Base-by-base conservation (phyloP, 176 grass and related monocot genomes). In the Oryza brachyantha region DNA sequence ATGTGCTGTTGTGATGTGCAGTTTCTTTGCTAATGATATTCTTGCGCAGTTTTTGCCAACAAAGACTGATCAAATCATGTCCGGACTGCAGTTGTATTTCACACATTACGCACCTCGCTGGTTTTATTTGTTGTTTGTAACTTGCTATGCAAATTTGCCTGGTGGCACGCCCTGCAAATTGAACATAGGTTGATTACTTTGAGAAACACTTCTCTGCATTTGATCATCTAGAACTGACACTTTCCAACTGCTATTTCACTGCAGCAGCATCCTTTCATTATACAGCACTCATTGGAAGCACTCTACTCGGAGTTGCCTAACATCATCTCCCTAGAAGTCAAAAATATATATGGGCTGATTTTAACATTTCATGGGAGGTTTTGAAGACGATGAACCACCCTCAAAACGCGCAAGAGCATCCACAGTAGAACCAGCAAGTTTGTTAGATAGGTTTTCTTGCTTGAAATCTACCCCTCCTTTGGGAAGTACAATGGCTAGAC, bases 341-440 rank as follows among this genome's bases (percentile, higher is more conserved):
- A 81, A 82, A 29, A 70, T 85, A 90, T 90, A 85, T 93, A 90
- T 97, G 88, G 91, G 78, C 84, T 97, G 91, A 97, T 83, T 83
- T 64, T 85, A 79, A 59, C 86, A 93, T 93, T 97, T 93, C 86
- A 93, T 97, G 91, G 89, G 89, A 91, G 88, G 94, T 83, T 70
- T 93, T 88, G 89, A 88, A 81, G 94, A 92, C 35, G 84, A 97
- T 84, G 91, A 97, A 81, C 94, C 91, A 83, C 88, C 89, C 61
- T 79, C 89, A 65, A 93, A 97, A 90, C 82, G 86, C 54, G 83
- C 90, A 63, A 97, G 88, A 92, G 73, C 93, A 83, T 86, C 85
- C 46, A 86, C 86, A 73, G 57, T 91, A 89, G 86, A 91, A 68
- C 88, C 88, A 8, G 59, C 67, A 57, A 83, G 55, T 70, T 74